These are phyloP conservation scores for Lonicera japonica DNA, from an alignment of 129 eudicot genomes.

Conservation along the genomic window DNA sequence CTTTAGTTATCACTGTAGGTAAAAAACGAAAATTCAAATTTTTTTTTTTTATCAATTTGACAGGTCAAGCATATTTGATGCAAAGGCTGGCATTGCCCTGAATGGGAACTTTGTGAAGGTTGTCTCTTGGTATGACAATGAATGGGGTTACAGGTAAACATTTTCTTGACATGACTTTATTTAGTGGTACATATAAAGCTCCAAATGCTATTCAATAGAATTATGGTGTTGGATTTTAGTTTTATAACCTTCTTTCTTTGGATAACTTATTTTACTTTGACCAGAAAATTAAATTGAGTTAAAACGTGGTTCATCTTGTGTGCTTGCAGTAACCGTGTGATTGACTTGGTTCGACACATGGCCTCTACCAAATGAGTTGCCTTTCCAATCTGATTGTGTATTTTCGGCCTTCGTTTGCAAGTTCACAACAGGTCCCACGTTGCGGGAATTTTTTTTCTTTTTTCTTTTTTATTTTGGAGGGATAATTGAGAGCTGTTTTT, in stretches of 20 bases:
- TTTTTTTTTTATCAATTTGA: not conserved
- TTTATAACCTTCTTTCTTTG: not conserved
- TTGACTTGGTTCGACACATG: constrained; percentile 84
- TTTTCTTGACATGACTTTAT: not conserved
- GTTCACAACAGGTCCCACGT: not conserved
- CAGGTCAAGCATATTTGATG: constrained; percentile 78
- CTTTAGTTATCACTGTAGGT: not conserved
- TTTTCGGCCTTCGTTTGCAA: not conserved
- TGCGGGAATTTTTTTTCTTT: not conserved
- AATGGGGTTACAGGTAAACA: constrained; percentile 85
- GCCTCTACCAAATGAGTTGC: constrained; percentile 21
- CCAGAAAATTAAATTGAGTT: too few species aligned
- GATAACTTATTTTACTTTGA: not conserved
- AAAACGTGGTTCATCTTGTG: constrained; percentile 1
- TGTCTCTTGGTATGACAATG: constrained; percentile 89
- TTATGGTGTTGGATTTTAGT: not conserved
- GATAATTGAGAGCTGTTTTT: not conserved
- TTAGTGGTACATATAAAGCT: not conserved
- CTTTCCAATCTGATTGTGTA: not conserved
- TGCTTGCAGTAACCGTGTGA: constrained; percentile 66
- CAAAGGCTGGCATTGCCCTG: constrained; percentile 86
- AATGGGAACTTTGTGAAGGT: constrained; percentile 72
- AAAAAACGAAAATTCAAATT: not conserved
- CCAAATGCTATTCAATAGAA: not conserved
- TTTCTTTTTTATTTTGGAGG: too few species aligned